Evolutionary conservation across 2,329 filamentous ascomycete species (phyloP).

Genomic region (Nemania diffusa): DNA sequence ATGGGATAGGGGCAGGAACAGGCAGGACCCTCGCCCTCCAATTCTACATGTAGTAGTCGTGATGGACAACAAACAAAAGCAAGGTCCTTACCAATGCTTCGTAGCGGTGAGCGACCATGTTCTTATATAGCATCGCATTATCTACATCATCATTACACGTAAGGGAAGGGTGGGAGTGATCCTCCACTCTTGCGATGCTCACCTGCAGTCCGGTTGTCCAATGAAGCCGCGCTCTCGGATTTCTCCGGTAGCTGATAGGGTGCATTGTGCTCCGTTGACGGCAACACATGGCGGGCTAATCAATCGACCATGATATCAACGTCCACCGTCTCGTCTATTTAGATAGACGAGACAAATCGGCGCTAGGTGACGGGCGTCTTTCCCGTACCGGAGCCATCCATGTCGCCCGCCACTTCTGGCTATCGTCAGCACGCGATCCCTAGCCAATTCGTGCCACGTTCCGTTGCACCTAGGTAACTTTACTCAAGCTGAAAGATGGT

Average conservation of each 20-base stretch:
- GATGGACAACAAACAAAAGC: background rate
- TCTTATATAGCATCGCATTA: background rate
- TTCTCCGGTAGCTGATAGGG: slow-evolving; percentile 1
- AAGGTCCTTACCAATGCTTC: background rate
- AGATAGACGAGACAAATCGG: background rate
- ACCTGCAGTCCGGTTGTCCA: slow-evolving; percentile 10
- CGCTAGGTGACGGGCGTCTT: background rate
- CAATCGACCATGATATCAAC: background rate
- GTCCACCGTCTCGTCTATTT: background rate
- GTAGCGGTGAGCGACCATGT: background rate
- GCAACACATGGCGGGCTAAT: background rate
- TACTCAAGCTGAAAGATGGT: background rate
- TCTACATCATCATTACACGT: slow-evolving; percentile 1
- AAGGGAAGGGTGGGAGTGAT: background rate
- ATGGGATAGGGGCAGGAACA: background rate
- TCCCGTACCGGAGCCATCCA: background rate
- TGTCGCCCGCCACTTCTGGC: background rate
- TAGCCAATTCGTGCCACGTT: background rate
- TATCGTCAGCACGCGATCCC: background rate
- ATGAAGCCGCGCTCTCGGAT: background rate
- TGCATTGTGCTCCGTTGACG: background rate
- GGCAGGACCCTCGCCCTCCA: background rate
- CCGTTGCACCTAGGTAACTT: background rate
- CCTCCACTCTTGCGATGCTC: background rate
- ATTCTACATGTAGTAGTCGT: background rate